Percentiles rank a stretch among this genome's conserved stretches.
These are phyloP conservation scores for Colletotrichum lupini DNA, from an alignment of 2,329 filamentous ascomycete genomes.

Conservation along the genomic window DNA sequence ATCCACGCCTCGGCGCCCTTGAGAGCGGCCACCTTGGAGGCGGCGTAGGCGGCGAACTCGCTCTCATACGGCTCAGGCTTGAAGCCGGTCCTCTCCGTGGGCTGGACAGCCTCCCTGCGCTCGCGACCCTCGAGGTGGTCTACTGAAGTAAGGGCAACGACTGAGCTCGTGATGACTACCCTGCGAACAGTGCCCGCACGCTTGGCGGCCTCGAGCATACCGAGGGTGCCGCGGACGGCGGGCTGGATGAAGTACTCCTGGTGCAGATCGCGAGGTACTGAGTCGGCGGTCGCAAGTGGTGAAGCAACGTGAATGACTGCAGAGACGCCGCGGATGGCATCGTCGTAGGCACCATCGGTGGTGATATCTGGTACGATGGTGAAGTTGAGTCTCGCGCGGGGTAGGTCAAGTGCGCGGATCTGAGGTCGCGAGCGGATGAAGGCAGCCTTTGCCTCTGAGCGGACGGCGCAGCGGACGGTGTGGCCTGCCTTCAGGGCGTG, in stretches of 20 bases:
- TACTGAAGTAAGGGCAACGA: conserved; percentile 47
- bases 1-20: conserved; percentile 47
- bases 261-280: conserved; percentile 70
- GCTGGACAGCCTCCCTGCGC: not conserved
- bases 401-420: conserved; percentile 34
- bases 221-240: conserved; percentile 63
- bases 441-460: conserved; percentile 38
- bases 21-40: conserved; percentile 49
- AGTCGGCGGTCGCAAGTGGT: conserved; percentile 48
- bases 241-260: conserved; percentile 63
- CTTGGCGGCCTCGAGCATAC: conserved; percentile 61
- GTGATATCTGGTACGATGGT: conserved; percentile 52
- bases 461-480: conserved; percentile 45
- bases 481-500: conserved; percentile 42
- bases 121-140: conserved; percentile 31
- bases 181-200: conserved; percentile 48
- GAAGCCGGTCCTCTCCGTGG: conserved; percentile 21
- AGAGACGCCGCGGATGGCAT: conserved; percentile 52
- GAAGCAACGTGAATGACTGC: conserved; percentile 50
- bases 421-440: conserved; percentile 27
- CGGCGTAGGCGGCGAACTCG: conserved; percentile 47
- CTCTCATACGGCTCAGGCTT: conserved; percentile 34
- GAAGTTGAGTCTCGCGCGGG: conserved; percentile 39
- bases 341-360: conserved; percentile 50
- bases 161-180: conserved; percentile 62